These are phyloP conservation scores for Flagelloscypha sp. DNA, from an alignment of 768 basidiomycete species.

Conservation along the genomic window DNA sequence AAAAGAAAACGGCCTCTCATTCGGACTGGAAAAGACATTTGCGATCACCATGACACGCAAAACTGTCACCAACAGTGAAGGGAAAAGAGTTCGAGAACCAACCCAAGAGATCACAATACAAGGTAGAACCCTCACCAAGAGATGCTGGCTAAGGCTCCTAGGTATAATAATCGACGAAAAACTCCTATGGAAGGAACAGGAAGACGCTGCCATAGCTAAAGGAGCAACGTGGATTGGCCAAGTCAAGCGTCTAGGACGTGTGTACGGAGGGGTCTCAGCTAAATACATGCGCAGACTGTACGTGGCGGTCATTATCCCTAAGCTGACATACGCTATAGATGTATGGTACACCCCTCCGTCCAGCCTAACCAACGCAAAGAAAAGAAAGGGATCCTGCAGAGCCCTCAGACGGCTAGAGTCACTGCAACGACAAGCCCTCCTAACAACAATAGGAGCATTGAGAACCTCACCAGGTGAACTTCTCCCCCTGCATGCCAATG, in stretches of 20 bases:
- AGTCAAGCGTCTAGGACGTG: slow-evolving; percentile 6
- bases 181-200: slow-evolving; percentile 10
- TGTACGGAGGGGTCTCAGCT: slow-evolving; percentile 10
- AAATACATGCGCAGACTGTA: slow-evolving; percentile 17
- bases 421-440: slow-evolving; percentile 13
- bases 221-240: too few species aligned
- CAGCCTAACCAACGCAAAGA: neutral
- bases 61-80: too few species aligned
- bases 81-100: too few species aligned
- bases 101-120: too few species aligned
- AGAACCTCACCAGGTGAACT: slow-evolving; percentile 12
- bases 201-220: slow-evolving; percentile 7
- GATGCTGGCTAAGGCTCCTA: too few species aligned
- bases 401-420: slow-evolving; percentile 9
- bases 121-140: too few species aligned
- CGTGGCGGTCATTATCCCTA: slow-evolving; percentile 16
- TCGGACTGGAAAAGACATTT: slow-evolving; percentile 2
- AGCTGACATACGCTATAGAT: slow-evolving; percentile 18
- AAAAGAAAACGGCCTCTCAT: neutral
- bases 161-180: slow-evolving; percentile 18
- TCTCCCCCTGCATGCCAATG: slow-evolving; percentile 4
- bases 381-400: slow-evolving; percentile 7
- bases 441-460: slow-evolving; percentile 17
- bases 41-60: neutral
- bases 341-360: slow-evolving; percentile 15